Conservation (phyloP, 2,329 filamentous ascomycete genomes). For the Beauveria rudraprayagi region DNA sequence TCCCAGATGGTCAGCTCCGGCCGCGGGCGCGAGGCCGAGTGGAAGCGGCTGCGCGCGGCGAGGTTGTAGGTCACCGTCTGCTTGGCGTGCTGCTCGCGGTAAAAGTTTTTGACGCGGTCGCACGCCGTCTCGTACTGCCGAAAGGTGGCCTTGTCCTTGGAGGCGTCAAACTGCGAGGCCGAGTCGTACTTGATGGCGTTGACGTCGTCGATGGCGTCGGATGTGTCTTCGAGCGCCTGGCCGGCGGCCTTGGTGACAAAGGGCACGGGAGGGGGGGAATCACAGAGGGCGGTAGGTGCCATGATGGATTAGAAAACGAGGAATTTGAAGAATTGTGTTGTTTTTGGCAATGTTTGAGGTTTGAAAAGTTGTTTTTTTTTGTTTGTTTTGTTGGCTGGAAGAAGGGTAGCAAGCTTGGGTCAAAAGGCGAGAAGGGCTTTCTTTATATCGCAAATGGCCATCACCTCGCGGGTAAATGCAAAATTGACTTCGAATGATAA, state of each 20-base stretch:
- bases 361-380: too few species aligned
- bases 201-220: constrained; percentile 42
- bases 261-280: background rate
- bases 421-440: background rate
- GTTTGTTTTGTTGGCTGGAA: background rate
- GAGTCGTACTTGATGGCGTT: constrained; percentile 43
- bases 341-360: too few species aligned
- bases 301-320: constrained; percentile 10
- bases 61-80: constrained; percentile 82
- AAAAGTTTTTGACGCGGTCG: constrained; percentile 81
- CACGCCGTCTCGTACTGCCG: constrained; percentile 77
- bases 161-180: constrained; percentile 58
- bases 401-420: background rate
- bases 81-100: constrained; percentile 62
- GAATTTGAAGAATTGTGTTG: background rate
- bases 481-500: background rate
- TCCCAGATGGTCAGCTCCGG: constrained; percentile 82
- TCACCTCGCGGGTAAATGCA: background rate
- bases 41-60: constrained; percentile 54
- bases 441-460: background rate
- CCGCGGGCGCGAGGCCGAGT: constrained; percentile 50
- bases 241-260: constrained; percentile 14
- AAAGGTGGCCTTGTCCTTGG: constrained; percentile 74
- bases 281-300: constrained; percentile 20
- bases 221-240: constrained; percentile 38